Evolutionary conservation across 352 stramenopile species (phyloP).

Genomic region (Poterioochromonas sp.): DNA sequence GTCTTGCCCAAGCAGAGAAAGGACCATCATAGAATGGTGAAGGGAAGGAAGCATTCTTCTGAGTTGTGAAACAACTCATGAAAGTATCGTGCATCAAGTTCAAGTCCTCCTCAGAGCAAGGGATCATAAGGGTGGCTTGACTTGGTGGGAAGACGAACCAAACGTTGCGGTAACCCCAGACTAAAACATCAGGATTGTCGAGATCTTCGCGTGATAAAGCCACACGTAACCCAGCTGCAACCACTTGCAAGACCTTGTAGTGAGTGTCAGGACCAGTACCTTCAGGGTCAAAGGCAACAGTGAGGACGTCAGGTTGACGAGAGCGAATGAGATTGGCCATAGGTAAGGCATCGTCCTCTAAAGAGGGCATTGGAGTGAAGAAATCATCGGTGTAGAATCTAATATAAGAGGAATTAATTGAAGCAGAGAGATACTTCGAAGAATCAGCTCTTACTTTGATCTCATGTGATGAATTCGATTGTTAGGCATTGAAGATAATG

Average conservation of each 20-base stretch:
- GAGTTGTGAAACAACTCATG: conserved; percentile 36
- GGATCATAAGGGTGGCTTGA: conserved; percentile 35
- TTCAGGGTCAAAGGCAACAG: conserved; percentile 37
- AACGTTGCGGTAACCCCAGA: conserved; percentile 39
- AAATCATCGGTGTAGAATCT: conserved; percentile 39
- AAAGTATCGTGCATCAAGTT: conserved; percentile 37
- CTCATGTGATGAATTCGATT: conserved; percentile 31
- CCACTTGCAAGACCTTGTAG: conserved; percentile 36
- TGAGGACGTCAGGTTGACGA: conserved; percentile 30
- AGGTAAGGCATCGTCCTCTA: conserved; percentile 37
- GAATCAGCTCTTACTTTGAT: conserved; percentile 20
- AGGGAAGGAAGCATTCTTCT: conserved; percentile 37
- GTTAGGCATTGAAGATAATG: conserved; percentile 27
- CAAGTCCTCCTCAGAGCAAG: conserved; percentile 12
- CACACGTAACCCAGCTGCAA: conserved; percentile 29
- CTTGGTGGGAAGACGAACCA: conserved; percentile 34
- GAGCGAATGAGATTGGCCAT: conserved; percentile 32
- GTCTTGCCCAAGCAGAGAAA: conserved; percentile 34
- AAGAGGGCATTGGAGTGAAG: conserved; percentile 34
- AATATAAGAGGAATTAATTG: not conserved
- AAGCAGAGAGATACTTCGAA: not conserved
- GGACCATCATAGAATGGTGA: conserved; percentile 35
- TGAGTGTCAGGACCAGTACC: conserved; percentile 36
- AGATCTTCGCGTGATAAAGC: conserved; percentile 1
- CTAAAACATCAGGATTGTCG: not conserved